Evolutionary conservation across 345 rosid species (phyloP).

Genomic region (Punica granatum): DNA sequence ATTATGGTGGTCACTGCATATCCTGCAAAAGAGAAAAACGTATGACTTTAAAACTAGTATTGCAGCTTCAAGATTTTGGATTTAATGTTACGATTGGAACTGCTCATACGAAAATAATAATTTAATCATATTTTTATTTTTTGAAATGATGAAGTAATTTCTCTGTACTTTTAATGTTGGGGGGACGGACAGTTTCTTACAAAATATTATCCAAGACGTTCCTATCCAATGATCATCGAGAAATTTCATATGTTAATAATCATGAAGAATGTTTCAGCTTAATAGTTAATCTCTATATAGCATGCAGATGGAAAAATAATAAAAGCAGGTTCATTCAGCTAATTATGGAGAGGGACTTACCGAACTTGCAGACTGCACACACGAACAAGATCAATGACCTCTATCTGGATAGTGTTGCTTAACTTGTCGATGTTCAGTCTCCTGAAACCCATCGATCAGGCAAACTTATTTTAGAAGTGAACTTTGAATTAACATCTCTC

Average conservation of each 20-base stretch:
- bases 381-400: conserved; percentile 19
- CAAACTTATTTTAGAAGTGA: not conserved
- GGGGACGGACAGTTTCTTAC: conserved; percentile 21
- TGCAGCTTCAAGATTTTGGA: not conserved
- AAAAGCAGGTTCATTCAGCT: too few relatives aligned
- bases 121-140: not conserved
- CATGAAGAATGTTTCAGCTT: too few relatives aligned
- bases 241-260: not conserved
- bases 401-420: conserved; percentile 28
- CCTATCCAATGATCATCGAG: conserved; percentile 16
- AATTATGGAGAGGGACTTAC: conserved; percentile 23
- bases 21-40: conserved; percentile 9
- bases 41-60: not conserved
- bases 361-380: conserved; percentile 22
- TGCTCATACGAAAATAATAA: not conserved
- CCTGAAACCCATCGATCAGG: conserved; percentile 17
- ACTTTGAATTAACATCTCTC: too few relatives aligned
- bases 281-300: too few relatives aligned
- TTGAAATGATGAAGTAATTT: too few relatives aligned
- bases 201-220: conserved; percentile 32
- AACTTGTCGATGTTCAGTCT: conserved; percentile 32
- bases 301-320: not conserved
- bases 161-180: conserved; percentile 20
- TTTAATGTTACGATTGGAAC: not conserved
- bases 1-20: conserved; percentile 25